Base-by-base conservation (phyloP, 495 filamentous ascomycete species). In the Xylaria nigripes region DNA sequence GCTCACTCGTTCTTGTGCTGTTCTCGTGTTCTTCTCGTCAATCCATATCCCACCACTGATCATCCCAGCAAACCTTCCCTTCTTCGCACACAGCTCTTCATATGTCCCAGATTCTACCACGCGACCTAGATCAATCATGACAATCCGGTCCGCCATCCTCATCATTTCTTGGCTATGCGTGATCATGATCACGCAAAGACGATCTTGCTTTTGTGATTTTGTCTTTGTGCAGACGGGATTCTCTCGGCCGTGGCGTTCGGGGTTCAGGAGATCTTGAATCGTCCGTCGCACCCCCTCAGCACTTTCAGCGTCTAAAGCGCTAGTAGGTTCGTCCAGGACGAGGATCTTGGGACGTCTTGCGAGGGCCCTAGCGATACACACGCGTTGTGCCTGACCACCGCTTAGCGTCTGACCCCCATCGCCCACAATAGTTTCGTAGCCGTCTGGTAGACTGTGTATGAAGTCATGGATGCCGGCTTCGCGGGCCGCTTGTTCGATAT, bases 311-410 rank as follows among this genome's bases (percentile, higher is more conserved):
- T 98, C 93, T 12, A 98, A 68, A 29, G 82, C 83, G 24, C 82
- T 86, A 0, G 93, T 97, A 3, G 91, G 86, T 66, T 97, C 93
- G 55, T 98, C 93, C 12, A 97, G 67, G 0, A 98, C 78, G 18
- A 97, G 64, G 6, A 96, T 66, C 38, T 76, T 74, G 0, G 89
- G 89, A 18, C 75, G 68, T 0, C 89, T 72, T 2, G 86, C 73
- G 1, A 97, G 68, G 3, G 92, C 91, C 1, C 93, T 72, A 2
- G 91, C 90, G 50, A 97, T 90, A 4, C 84, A 81, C 6, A 97
- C 56, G 0, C 89, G 77, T 61, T 96, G 91, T 2, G 83, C 82
- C 60, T 98, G 93, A 0, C 93, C 93, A 2, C 90, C 91, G 0
- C 85, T 89, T 1, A 98, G 64, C 0, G 78, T 76, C 18, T 81